Evolutionary conservation across 23 red algal species (phyloP).

Genomic region (Gracilaria caudata): DNA sequence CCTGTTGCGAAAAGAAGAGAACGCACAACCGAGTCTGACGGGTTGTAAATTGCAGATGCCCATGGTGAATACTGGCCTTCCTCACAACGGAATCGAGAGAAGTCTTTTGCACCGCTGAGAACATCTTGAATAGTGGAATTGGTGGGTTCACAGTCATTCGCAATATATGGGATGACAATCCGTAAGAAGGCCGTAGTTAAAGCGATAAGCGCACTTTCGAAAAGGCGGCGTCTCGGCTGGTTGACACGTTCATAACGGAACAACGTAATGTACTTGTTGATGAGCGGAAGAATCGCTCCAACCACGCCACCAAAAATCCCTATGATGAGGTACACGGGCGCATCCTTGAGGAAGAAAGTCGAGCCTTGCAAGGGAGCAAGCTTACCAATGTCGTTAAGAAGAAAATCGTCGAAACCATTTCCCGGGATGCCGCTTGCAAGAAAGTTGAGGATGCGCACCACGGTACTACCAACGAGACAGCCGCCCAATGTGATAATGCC

Average conservation of each 20-base stretch:
- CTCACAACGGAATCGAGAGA: constrained; percentile 68
- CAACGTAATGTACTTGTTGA: constrained; percentile 62
- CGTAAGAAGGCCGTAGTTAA: constrained; percentile 56
- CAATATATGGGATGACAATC: constrained; percentile 58
- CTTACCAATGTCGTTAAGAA: constrained; percentile 41
- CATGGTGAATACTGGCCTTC: constrained; percentile 60
- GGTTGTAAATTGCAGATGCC: constrained; percentile 83
- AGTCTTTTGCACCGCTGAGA: constrained; percentile 43
- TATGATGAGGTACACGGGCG: constrained; percentile 49
- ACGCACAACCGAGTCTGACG: constrained; percentile 64
- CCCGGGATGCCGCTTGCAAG: constrained; percentile 46
- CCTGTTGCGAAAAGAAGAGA: constrained; percentile 41
- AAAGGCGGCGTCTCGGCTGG: constrained; percentile 34
- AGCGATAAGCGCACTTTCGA: constrained; percentile 53
- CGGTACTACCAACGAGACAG: constrained; percentile 44
- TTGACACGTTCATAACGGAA: constrained; percentile 58
- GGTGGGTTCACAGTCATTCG: constrained; percentile 38
- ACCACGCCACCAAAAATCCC: constrained; percentile 61
- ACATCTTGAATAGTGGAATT: constrained; percentile 11
- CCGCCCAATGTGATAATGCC: constrained; percentile 69
- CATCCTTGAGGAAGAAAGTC: constrained; percentile 59
- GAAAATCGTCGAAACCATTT: constrained; percentile 51
- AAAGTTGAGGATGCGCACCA: constrained; percentile 54
- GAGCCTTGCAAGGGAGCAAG: constrained; percentile 34
- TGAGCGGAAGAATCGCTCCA: constrained; percentile 59